Base-by-base conservation (phyloP, 2,329 filamentous ascomycete species). In the Hypoxylon rubiginosum region DNA sequence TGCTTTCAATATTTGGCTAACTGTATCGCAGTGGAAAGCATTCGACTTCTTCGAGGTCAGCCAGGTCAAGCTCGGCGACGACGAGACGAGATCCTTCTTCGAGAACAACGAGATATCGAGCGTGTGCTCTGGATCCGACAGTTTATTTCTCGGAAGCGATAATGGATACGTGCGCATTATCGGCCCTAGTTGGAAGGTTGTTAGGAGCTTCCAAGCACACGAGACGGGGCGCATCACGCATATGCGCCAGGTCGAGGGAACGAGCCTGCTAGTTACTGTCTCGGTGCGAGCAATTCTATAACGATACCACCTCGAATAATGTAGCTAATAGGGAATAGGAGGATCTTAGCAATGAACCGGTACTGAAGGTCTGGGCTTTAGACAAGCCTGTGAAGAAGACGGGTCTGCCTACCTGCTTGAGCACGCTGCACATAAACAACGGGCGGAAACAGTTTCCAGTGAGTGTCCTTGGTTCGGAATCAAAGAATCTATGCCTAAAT, bases 21-120 rank as follows among this genome's bases (percentile, higher is more conserved):
- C 57, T 9, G n/a, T 10, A n/a, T n/a, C 19, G 6, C 72, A 97
- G 95, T 98, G 96, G 95, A 97, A 97, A 92, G 91, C 92, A 73
- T 99, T 99, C 84, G 94, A 97, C 86, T 99, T 99, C 90, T 98
- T 99, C 88, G 93, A 97, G 82, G 93, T 97, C 79, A 90, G 90
- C 78, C 91, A 92, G 78, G 90, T 97, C 79, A 89, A 91, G 76
- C 86, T 94, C 74, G 87, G 87, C 73, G 91, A 97, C 79, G 91
- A 91, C 75, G 93, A 97, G 77, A 91, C 89, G 77, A 89, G 90
- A 73, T 86, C 89, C 76, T 86, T 94, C 77, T 91, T 97, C 82
- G 91, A 94, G 79, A 91, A 92, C 86, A 88, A 87, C 77, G 93
- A 94, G 73, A 90, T 97, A 64, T 92, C 92, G 55, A 93, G 90